These are phyloP conservation scores for Geotrichum reessii DNA, from an alignment of 1,139 yeast genomes.

Conservation along the genomic window DNA sequence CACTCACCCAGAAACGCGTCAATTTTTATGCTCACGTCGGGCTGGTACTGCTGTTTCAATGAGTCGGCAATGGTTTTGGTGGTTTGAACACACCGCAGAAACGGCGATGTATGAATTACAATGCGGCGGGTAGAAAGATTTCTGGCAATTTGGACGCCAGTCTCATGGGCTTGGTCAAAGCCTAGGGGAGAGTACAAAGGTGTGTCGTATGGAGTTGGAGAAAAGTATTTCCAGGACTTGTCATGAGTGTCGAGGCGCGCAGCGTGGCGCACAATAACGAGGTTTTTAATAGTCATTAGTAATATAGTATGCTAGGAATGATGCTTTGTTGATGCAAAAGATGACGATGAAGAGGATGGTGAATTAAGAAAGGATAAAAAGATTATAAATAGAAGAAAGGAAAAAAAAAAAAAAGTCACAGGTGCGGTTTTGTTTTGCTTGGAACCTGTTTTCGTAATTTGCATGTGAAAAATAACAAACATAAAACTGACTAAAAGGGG, in stretches of 20 bases:
- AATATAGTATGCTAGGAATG: neutral
- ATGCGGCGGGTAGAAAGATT: conserved; percentile 18
- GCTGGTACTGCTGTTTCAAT: neutral
- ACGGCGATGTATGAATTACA: conserved; percentile 37
- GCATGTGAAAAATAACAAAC: neutral
- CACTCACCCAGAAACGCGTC: conserved; percentile 40
- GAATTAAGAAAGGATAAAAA: too few species aligned
- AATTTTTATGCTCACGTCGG: conserved; percentile 26
- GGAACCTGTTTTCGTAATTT: neutral
- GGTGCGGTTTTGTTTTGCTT: neutral
- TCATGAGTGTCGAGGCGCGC: conserved; percentile 34
- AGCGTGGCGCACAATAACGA: conserved; percentile 37
- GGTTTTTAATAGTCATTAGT: conserved; percentile 17
- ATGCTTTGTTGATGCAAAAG: too few species aligned
- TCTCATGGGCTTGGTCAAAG: conserved; percentile 27
- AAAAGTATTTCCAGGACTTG: conserved; percentile 30
- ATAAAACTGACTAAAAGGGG: neutral
- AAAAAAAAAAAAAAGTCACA: conserved; percentile 1
- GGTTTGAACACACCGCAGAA: conserved; percentile 39
- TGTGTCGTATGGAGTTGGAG: conserved; percentile 38
- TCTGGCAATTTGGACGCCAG: conserved; percentile 20
- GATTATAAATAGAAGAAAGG: too few species aligned
- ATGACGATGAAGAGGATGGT: neutral
- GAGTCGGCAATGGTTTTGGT: conserved; percentile 26
- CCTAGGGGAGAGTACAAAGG: conserved; percentile 34